Evolutionary conservation across 2,329 filamentous ascomycete genomes (phyloP), one percentile per base, ranked within the genome.

Genomic region (Epichloe sp.): DNA sequence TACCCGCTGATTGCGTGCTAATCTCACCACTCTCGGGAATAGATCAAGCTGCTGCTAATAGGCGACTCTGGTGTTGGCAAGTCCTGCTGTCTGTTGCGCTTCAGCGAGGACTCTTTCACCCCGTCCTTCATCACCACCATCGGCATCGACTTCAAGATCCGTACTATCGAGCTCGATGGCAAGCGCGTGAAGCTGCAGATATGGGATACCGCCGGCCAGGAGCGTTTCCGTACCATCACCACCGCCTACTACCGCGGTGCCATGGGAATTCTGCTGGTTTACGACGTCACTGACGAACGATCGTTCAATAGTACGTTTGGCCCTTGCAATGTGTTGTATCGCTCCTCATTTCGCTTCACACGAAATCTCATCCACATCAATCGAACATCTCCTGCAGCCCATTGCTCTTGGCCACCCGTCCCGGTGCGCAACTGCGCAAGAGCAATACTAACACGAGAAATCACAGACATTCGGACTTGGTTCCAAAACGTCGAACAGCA

Each of bases 131-230:
- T 96, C 76, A 95, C 90, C 56, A 98, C 93, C 56, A 98, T 98
- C 71, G 93, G 93, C 61, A 97, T 98, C 75, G 93, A 98, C 74
- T 98, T 98, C 78, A 98, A 98, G 80, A 98, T 98, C 68, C 82
- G 93, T 60, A 98, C 93, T 58, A 98, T 98, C 73, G 93, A 98
- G 74, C 78, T 98, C 60, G 93, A 98, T 72, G 91, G 91, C 68
- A 98, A 98, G 81, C 82, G 91, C 56, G 93, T 98, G 63, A 98
- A 98, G 79, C 75, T 98, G 67, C 93, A 98, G 76, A 98, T 98
- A 72, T 98, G 93, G 93, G 93, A 98, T 67, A 98, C 93, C 26
- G 93, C 93, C 50, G 93, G 93, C 51, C 93, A 98, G 71, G 93
- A 98, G 74, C 86, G 93, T 56, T 98, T 98, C 80, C 82, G 93